Conservation (phyloP, 1,139 yeast genomes). For the Kurtzmaniella quercitrusa region DNA sequence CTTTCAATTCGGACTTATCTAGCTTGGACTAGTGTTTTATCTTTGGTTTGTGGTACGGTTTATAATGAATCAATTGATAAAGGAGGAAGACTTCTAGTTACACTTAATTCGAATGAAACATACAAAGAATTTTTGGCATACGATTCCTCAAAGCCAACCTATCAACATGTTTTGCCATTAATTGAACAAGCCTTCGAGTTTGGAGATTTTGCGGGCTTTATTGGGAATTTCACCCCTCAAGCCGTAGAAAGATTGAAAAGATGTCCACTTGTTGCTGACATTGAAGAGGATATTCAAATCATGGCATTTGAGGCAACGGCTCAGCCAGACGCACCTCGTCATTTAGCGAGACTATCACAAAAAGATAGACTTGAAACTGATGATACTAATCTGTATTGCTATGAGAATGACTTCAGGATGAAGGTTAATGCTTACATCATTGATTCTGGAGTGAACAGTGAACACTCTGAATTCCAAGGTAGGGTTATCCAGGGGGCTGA, state of each 20-base stretch:
- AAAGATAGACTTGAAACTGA: constrained; percentile 25
- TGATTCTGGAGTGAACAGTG: constrained; percentile 66
- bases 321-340: constrained; percentile 58
- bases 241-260: constrained; percentile 43
- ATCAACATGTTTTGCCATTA: constrained; percentile 36
- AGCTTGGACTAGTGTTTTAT: background rate
- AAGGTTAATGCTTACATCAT: constrained; percentile 72
- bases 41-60: background rate
- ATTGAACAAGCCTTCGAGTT: constrained; percentile 47
- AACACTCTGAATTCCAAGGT: constrained; percentile 64
- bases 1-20: background rate
- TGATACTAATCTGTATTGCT: constrained; percentile 13
- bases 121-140: constrained; percentile 36
- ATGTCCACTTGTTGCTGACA: constrained; percentile 50
- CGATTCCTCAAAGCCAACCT: constrained; percentile 30
- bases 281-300: constrained; percentile 55
- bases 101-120: constrained; percentile 24
- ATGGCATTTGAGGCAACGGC: constrained; percentile 36
- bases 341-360: constrained; percentile 62
- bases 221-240: constrained; percentile 52
- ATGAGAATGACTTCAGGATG: constrained; percentile 38
- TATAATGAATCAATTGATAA: background rate
- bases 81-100: constrained; percentile 17
- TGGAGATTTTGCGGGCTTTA: constrained; percentile 62
- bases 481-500: constrained; percentile 59